Conservation (phyloP, 2,329 filamentous ascomycete species). For the Aureobasidium sp. region DNA sequence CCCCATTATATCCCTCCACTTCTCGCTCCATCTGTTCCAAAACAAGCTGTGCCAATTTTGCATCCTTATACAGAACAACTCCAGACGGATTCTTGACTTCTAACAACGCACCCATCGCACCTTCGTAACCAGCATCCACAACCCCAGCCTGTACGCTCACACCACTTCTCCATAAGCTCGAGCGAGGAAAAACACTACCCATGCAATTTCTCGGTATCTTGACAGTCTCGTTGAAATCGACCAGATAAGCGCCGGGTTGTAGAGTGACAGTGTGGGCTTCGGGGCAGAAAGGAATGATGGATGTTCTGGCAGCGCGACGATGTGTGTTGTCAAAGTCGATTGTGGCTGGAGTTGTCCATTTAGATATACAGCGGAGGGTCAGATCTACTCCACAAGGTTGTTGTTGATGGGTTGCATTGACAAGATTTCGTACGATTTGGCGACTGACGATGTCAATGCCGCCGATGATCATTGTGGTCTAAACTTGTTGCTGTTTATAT, state of each 20-base stretch:
- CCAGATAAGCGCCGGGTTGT: slow-evolving; percentile 30
- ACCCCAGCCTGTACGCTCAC: slow-evolving; percentile 34
- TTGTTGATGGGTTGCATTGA: background rate
- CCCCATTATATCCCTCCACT: slow-evolving; percentile 34
- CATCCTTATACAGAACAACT: slow-evolving; percentile 29
- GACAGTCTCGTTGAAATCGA: slow-evolving; percentile 38
- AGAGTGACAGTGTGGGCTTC: background rate
- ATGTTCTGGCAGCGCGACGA: background rate
- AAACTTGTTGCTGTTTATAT: background rate
- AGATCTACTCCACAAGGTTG: slow-evolving; percentile 10
- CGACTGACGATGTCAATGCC: background rate
- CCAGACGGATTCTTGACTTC: slow-evolving; percentile 25
- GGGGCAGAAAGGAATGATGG: background rate
- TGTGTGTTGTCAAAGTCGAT: slow-evolving; percentile 3
- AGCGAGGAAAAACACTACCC: slow-evolving; percentile 34
- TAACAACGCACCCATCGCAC: slow-evolving; percentile 35
- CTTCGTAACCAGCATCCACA: slow-evolving; percentile 38
- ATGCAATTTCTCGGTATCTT: slow-evolving; percentile 34
- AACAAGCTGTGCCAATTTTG: slow-evolving; percentile 37
- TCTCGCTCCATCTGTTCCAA: slow-evolving; percentile 32
- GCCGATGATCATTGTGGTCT: background rate
- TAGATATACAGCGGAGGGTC: background rate
- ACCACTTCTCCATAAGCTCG: slow-evolving; percentile 37
- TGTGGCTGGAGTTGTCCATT: background rate
- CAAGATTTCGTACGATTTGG: background rate